Conservation (phyloP, 164 flowering plant genomes). For the Vitis amurensis region DNA sequence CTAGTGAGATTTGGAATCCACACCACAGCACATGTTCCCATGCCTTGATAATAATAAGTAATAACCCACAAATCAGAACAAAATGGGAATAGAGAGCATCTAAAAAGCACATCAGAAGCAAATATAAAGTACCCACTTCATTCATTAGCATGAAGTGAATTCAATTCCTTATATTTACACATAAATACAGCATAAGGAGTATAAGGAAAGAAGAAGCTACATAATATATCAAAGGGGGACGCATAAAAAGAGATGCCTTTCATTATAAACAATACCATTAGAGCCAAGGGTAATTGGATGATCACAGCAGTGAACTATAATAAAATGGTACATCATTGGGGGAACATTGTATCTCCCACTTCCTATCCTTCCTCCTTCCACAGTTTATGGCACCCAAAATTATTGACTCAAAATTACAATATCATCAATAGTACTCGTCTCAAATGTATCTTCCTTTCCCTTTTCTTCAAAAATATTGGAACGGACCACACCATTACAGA, state of each 20-base stretch:
- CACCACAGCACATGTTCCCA: conserved; percentile 16
- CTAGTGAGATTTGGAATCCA: conserved; percentile 23
- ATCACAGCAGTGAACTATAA: conserved; percentile 2
- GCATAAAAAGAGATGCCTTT: background rate
- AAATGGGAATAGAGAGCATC: background rate
- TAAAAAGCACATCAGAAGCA: background rate
- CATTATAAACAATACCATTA: no score
- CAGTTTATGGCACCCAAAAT: background rate
- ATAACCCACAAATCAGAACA: conserved; percentile 12
- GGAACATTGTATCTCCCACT: conserved; percentile 8
- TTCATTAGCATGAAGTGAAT: no score
- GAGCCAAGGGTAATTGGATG: background rate
- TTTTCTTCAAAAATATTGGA: no score
- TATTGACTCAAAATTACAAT: conserved; percentile 10
- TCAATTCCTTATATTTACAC: no score
- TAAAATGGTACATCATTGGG: conserved; percentile 19
- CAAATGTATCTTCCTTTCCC: no score
- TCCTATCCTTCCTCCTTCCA: background rate
- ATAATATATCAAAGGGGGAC: background rate
- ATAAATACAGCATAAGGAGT: no score
- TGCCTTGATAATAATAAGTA: conserved; percentile 11
- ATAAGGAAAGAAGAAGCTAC: background rate
- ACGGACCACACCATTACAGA: background rate
- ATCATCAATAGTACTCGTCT: no score
- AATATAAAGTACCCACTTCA: background rate